Conservation (phyloP, 1,284 basidiomycete genomes). For the Microbotryum scabiosae region DNA sequence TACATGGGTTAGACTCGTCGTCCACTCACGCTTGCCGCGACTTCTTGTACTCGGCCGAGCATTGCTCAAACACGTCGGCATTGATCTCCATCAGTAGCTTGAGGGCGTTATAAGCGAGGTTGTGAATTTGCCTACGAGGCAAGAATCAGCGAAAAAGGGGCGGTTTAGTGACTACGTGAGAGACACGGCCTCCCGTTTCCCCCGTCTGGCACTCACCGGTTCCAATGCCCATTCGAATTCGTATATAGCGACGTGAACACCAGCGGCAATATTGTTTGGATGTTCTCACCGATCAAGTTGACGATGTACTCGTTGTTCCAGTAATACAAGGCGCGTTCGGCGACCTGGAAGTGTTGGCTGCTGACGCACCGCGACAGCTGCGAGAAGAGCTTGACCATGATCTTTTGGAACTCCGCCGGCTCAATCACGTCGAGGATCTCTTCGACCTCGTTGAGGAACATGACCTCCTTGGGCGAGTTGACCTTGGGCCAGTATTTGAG, state of each 20-base stretch:
- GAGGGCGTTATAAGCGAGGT: conserved; percentile 97
- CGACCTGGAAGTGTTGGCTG: conserved; percentile 98
- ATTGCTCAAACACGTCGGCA: conserved; percentile 77
- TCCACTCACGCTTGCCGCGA: conserved; percentile 66
- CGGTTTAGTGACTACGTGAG: not conserved
- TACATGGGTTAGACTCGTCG: not conserved
- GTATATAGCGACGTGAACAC: conserved; percentile 97
- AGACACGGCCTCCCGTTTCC: not conserved
- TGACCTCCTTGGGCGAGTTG: conserved; percentile 99
- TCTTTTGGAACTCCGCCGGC: conserved; percentile 91
- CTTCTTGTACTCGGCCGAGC: conserved; percentile 88
- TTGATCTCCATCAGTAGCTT: conserved; percentile 99
- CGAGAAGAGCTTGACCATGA: conserved; percentile 86
- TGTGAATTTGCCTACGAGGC: conserved; percentile 80
- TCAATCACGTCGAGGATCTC: conserved; percentile 99
- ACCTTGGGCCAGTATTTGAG: conserved; percentile 99
- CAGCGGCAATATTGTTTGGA: conserved; percentile 80
- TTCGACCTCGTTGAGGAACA: conserved; percentile 99
- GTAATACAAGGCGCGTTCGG: conserved; percentile 84
- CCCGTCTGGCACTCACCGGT: conserved; percentile 59
- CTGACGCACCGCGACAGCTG: conserved; percentile 97
- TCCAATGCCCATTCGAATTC: conserved; percentile 98
- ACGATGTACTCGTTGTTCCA: conserved; percentile 99
- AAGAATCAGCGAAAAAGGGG: conserved; percentile 15
- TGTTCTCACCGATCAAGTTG: conserved; percentile 96